Conservation (phyloP, 2,329 filamentous ascomycete species). For the Xylaria sp. region DNA sequence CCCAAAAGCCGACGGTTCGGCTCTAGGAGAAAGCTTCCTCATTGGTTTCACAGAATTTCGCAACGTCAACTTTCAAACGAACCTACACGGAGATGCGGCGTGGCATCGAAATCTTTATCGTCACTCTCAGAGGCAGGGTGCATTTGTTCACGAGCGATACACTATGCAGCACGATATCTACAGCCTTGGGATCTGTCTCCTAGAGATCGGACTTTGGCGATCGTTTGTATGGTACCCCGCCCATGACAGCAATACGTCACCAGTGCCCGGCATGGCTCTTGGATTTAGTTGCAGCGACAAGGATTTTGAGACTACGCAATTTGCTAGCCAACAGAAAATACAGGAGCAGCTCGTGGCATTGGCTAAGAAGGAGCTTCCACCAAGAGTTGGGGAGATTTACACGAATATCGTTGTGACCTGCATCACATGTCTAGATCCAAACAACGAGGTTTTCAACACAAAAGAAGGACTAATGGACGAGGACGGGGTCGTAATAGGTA, state of each 20-base stretch:
- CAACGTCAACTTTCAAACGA: conserved; percentile 15
- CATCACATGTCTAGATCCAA: conserved; percentile 8
- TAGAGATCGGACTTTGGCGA: conserved; percentile 55
- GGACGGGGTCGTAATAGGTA: conserved; percentile 10
- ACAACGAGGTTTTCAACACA: background rate
- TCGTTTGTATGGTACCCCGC: conserved; percentile 32
- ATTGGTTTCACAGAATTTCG: conserved; percentile 28
- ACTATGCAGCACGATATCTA: conserved; percentile 55
- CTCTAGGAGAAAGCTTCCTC: conserved; percentile 8
- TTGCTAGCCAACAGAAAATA: background rate
- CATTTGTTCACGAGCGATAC: conserved; percentile 20
- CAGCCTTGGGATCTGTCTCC: conserved; percentile 54
- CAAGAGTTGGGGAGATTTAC: conserved; percentile 11
- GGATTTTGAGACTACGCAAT: background rate
- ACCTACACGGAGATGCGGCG: conserved; percentile 17
- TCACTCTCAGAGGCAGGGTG: conserved; percentile 27
- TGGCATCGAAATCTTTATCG: conserved; percentile 30
- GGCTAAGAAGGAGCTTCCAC: conserved; percentile 5
- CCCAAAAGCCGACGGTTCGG: background rate
- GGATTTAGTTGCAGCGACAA: conserved; percentile 10
- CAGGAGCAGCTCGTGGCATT: conserved; percentile 10
- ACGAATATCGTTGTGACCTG: conserved; percentile 5
- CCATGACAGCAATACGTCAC: background rate
- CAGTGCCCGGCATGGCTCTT: conserved; percentile 3
- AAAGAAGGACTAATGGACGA: conserved; percentile 1